Conservation (phyloP, 2,329 filamentous ascomycete genomes). For the Conoideocrella luteorostrata region DNA sequence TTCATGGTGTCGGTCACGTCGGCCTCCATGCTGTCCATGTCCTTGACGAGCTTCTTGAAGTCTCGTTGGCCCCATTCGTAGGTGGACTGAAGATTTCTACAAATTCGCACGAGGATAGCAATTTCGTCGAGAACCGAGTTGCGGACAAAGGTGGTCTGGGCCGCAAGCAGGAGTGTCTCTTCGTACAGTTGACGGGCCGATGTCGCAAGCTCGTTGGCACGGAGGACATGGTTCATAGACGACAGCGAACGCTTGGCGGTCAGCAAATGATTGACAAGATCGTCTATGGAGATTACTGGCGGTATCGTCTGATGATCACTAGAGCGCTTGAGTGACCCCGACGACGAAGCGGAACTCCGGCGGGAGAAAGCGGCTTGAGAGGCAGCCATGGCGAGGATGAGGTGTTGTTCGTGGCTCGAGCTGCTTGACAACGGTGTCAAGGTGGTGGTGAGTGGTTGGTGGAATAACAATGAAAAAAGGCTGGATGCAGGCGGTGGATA, state of each 20-base stretch:
- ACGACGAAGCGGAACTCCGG: conserved; percentile 30
- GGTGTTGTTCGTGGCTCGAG: background rate
- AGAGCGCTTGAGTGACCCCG: conserved; percentile 26
- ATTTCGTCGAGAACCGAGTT: conserved; percentile 53
- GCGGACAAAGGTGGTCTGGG: conserved; percentile 62
- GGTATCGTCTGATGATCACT: conserved; percentile 15
- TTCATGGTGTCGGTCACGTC: conserved; percentile 61
- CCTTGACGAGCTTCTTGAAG: conserved; percentile 54
- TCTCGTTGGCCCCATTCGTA: conserved; percentile 54
- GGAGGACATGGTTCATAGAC: conserved; percentile 74
- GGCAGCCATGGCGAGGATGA: conserved; percentile 25
- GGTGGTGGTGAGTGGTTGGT: too few species aligned
- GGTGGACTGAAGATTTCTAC: conserved; percentile 44
- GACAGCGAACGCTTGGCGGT: conserved; percentile 82
- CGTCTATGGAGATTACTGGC: conserved; percentile 50
- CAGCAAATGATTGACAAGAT: conserved; percentile 76
- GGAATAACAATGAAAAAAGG: too few species aligned
- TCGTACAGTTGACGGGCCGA: conserved; percentile 70
- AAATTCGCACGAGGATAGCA: conserved; percentile 43
- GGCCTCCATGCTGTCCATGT: conserved; percentile 60
- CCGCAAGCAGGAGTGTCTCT: conserved; percentile 66
- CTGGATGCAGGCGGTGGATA: too few species aligned
- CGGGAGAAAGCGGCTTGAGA: conserved; percentile 29
- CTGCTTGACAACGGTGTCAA: too few species aligned
- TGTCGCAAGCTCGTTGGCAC: conserved; percentile 80